A percentile compares a stretch with the other conserved stretches of the same genome.
These are phyloP conservation scores for Parmales sp. DNA, from an alignment of 108 stramenopile species.

Conservation along the genomic window DNA sequence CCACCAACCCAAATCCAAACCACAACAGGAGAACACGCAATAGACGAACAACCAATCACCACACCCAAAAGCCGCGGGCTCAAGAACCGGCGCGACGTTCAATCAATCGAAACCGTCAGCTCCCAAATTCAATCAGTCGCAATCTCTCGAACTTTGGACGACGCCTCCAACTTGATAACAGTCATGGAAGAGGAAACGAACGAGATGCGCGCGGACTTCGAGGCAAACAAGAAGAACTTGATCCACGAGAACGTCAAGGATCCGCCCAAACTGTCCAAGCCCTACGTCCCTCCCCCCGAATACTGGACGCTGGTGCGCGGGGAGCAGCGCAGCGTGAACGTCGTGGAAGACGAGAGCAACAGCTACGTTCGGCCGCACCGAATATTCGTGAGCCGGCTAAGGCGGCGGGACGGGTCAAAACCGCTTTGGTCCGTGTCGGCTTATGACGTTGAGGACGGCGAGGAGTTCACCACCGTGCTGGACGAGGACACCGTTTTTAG, in stretches of 20 bases:
- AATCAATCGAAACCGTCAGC: neutral
- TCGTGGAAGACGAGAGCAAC: no score
- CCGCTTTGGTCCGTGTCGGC: neutral
- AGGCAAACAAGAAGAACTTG: constrained; percentile 1
- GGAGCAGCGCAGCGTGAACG: neutral
- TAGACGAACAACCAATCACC: no score
- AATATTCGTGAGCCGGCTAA: no score
- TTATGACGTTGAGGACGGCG: neutral
- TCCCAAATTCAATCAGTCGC: constrained; percentile 3
- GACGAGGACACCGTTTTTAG: neutral
- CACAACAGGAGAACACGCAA: no score
- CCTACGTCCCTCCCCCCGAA: neutral
- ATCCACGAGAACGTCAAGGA: neutral
- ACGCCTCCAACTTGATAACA: no score
- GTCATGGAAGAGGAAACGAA: neutral
- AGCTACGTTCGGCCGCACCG: no score
- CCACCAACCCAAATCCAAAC: no score
- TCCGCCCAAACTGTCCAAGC: no score
- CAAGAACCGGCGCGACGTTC: neutral
- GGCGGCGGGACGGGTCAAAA: no score
- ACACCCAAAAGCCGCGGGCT: neutral
- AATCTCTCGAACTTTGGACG: neutral
- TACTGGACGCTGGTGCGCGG: neutral
- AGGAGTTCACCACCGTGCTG: neutral
- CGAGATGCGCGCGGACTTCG: neutral